Base-by-base conservation (phyloP, 2,329 filamentous ascomycete species). In the Triangularia setosa region DNA sequence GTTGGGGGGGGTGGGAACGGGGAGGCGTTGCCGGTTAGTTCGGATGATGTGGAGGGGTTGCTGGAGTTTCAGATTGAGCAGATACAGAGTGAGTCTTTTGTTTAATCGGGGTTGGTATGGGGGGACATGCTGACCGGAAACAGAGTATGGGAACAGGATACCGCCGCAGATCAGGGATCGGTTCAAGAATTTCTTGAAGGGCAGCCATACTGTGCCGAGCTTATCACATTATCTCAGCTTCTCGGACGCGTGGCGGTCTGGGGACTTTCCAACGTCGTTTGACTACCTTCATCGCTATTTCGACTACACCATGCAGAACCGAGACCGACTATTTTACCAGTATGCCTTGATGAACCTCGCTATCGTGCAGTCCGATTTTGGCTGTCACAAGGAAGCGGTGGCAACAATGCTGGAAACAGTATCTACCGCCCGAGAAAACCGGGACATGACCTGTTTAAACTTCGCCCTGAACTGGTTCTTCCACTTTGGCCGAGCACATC, bases 401-500 rank as follows among this genome's bases (percentile, higher is more conserved):
- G 87, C 92, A 11, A 91, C 94, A 12, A 97, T 99, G 88, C 88
- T 96, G 53, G 95, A 98, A 75, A 93, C 94, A 0, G 93, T 99
- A 33, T 89, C 93, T 0, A 96, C 93, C n/a, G 95, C 95, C 0
- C 83, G 94, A 67, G 95, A 98, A 76, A 96, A 96, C 70, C 89
- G 93, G 69, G 95, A 99, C 73, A 91, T 92, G 81, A 88, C 86
- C 3, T 98, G 95, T 73, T 83, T 99, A 63, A 98, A 97, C 75
- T 98, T 96, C 77, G 91, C 93, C 30, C 85, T 99, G 66, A 96
- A 93, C 73, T 99, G 95, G 95, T 82, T 98, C 2, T 96, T 96
- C 72, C 92, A 97, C 73, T 96, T 97, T 71, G 90, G 90, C n/a
- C 91, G 92, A 72, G 87, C 91, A 0, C 93, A 94, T 70, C 91